Conservation (phyloP, 148 eudicot genomes). For the Polygonum maritimum region DNA sequence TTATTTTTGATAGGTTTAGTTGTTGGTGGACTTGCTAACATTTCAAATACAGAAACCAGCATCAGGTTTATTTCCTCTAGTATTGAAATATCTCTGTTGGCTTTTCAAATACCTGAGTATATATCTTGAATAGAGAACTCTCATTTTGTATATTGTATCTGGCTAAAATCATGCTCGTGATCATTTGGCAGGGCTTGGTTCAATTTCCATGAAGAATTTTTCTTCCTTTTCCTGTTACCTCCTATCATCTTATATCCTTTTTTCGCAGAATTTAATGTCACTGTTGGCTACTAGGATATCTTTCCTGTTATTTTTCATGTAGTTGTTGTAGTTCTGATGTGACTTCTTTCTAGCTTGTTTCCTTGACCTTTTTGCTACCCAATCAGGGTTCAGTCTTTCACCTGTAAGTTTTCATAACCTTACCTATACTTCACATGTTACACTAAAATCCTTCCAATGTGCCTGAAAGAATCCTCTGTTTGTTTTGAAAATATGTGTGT, state of each 20-base stretch:
- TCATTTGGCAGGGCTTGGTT: conserved; percentile 73
- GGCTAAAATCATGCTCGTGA: neutral
- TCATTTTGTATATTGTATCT: neutral
- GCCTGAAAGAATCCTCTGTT: neutral
- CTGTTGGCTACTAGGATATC: neutral
- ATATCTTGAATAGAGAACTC: neutral
- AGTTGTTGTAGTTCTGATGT: conserved; percentile 11
- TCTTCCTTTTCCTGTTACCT: conserved; percentile 91
- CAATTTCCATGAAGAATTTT: conserved; percentile 98
- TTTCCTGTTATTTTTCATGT: neutral
- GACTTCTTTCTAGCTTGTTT: conserved; percentile 10
- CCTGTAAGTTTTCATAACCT: conserved; percentile 56
- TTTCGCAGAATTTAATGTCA: neutral
- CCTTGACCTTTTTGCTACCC: conserved; percentile 72
- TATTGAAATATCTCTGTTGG: neutral
- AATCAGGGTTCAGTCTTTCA: conserved; percentile 90
- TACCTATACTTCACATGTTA: neutral
- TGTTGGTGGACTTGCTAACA: conserved; percentile 94
- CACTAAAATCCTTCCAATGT: neutral
- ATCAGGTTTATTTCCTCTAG: conserved; percentile 49
- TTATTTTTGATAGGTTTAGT: conserved; percentile 55
- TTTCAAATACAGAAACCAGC: conserved; percentile 85
- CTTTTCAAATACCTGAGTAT: neutral
- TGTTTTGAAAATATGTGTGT: neutral
- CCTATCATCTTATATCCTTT: conserved; percentile 97